phyloP scores from a whole-genome alignment of 495 filamentous ascomycete species.

The Penicillium waksmanii region DNA sequence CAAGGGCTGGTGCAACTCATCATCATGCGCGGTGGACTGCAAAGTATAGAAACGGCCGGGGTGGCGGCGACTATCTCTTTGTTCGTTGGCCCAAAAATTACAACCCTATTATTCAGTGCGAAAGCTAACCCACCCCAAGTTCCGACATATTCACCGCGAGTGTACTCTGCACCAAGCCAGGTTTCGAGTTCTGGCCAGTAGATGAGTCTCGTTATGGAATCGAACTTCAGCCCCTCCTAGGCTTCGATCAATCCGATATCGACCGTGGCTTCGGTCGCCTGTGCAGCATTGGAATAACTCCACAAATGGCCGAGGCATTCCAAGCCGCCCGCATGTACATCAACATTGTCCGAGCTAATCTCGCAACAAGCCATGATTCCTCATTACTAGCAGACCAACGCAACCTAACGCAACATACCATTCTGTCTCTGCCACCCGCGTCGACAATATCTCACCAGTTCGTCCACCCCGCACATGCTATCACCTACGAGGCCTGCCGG shows the following conservation, averaged over 20 bases:
- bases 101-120: neutral
- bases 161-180: constrained; percentile 31
- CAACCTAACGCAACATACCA: constrained; percentile 39
- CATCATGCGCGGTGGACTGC: constrained; percentile 40
- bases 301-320: constrained; percentile 35
- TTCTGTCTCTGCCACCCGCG: constrained; percentile 36
- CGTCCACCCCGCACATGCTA: constrained; percentile 20
- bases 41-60: constrained; percentile 35
- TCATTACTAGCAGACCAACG: constrained; percentile 42
- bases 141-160: constrained; percentile 42
- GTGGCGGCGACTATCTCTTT: constrained; percentile 39
- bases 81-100: constrained; percentile 27
- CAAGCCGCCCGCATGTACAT: constrained; percentile 37
- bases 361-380: constrained; percentile 20
- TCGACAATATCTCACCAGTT: constrained; percentile 20
- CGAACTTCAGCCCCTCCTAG: constrained; percentile 33
- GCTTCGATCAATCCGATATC: constrained; percentile 27
- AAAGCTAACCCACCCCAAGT: constrained; percentile 19
- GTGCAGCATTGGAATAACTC: constrained; percentile 35
- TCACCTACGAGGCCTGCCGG: constrained; percentile 45
- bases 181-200: constrained; percentile 41
- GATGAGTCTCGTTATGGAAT: constrained; percentile 23
- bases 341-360: constrained; percentile 27
- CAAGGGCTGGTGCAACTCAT: constrained; percentile 41
- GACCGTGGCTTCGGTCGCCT: constrained; percentile 33